A percentile compares a stretch with the other conserved stretches of the same genome.
phyloP scores from a whole-genome alignment of 345 rosid genomes.

The Luvunga scandens region DNA sequence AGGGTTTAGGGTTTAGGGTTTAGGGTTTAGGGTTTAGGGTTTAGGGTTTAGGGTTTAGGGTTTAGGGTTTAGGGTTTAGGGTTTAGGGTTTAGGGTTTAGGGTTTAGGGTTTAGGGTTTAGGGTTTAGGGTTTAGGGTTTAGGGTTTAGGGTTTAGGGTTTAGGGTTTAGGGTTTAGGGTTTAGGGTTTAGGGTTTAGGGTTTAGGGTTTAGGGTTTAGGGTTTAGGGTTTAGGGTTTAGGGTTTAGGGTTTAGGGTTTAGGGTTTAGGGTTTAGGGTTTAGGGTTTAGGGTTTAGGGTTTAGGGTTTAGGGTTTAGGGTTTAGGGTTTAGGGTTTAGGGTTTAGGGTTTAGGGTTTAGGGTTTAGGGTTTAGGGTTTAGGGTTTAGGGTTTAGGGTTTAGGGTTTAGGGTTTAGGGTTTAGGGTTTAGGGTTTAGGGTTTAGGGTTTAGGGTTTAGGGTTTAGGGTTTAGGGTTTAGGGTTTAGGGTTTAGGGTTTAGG shows the following conservation, averaged over 20 bases:
- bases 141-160: too few relatives aligned
- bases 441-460: conserved; percentile 22
- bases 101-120: too few relatives aligned
- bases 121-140: too few relatives aligned
- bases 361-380: conserved; percentile 22
- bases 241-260: conserved; percentile 19
- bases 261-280: conserved; percentile 25
- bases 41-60: too few relatives aligned
- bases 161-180: too few relatives aligned
- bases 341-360: conserved; percentile 28
- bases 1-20: too few relatives aligned
- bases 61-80: too few relatives aligned
- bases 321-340: conserved; percentile 27
- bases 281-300: conserved; percentile 27
- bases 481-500: conserved; percentile 20
- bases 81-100: too few relatives aligned
- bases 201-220: conserved; percentile 10
- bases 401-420: conserved; percentile 17
- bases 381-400: conserved; percentile 1
- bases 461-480: background rate
- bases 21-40: too few relatives aligned
- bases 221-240: conserved; percentile 15
- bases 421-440: conserved; percentile 27
- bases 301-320: conserved; percentile 27
- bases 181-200: too few relatives aligned